These are phyloP conservation scores for Paratinospora sagittata DNA, from an alignment of 164 flowering plant genomes.

Conservation along the genomic window DNA sequence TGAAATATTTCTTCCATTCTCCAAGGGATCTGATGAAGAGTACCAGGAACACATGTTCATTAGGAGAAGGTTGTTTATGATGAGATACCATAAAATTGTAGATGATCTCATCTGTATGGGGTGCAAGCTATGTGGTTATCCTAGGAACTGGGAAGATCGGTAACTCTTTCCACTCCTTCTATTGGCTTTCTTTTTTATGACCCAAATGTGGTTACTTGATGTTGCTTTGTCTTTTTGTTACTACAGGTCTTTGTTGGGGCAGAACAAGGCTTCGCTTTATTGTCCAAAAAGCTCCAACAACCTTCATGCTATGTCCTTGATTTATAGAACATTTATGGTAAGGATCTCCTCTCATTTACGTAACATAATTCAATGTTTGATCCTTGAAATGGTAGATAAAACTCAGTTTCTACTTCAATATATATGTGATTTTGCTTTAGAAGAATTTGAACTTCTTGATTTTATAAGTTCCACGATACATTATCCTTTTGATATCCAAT, in stretches of 20 bases:
- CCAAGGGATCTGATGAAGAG: conserved; percentile 24
- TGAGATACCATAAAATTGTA: conserved; percentile 26
- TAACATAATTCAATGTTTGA: too few species aligned
- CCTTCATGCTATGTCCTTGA: conserved; percentile 39
- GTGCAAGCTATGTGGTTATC: conserved; percentile 60
- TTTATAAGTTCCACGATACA: neutral
- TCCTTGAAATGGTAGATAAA: neutral
- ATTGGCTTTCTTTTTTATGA: neutral
- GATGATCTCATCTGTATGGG: conserved; percentile 72
- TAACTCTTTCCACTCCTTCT: conserved; percentile 10
- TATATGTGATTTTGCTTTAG: too few species aligned
- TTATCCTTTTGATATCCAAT: neutral
- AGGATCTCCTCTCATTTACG: neutral
- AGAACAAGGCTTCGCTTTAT: conserved; percentile 28
- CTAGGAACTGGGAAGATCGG: conserved; percentile 36
- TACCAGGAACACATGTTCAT: conserved; percentile 51
- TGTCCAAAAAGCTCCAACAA: conserved; percentile 45
- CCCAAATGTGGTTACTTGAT: conserved; percentile 4
- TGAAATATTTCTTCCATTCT: conserved; percentile 54
- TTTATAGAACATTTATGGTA: conserved; percentile 77
- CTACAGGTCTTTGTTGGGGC: conserved; percentile 26
- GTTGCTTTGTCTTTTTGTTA: conserved; percentile 3
- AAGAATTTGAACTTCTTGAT: too few species aligned
- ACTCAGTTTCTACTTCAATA: too few species aligned
- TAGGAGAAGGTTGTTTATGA: conserved; percentile 39